A percentile compares a stretch with the other conserved stretches of the same genome.
phyloP scores from a whole-genome alignment of 1,284 basidiomycete species.

The Melampsora americana region DNA sequence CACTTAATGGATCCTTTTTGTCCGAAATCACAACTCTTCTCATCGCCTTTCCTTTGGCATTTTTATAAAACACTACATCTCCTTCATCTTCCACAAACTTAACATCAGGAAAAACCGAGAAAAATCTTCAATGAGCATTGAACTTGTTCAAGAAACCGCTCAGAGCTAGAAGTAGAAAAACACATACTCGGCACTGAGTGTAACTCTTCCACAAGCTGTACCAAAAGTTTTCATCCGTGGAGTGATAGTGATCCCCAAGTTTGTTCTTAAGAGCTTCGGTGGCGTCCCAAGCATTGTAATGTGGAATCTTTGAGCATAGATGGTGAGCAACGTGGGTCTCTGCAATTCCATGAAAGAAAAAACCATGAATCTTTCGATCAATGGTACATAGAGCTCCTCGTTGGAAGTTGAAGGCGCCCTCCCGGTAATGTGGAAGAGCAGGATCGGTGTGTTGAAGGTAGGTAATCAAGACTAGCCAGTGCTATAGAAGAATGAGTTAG shows the following conservation, averaged over 20 bases:
- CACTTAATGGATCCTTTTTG: conserved; percentile 44
- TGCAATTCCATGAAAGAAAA: conserved; percentile 74
- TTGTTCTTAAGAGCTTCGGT: conserved; percentile 53
- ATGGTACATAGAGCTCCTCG: conserved; percentile 91
- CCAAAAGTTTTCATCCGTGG: conserved; percentile 59
- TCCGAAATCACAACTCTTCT: conserved; percentile 60
- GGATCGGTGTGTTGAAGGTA: conserved; percentile 60
- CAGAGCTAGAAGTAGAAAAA: background rate
- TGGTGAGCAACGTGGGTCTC: too few species aligned
- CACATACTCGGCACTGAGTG: conserved; percentile 56
- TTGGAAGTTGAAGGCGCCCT: conserved; percentile 83
- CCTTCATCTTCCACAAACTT: conserved; percentile 89
- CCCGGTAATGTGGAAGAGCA: conserved; percentile 61
- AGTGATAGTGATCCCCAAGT: conserved; percentile 60
- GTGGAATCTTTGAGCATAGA: conserved; percentile 86
- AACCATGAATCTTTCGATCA: conserved; percentile 27
- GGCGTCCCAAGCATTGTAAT: conserved; percentile 70
- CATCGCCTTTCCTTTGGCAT: conserved; percentile 73
- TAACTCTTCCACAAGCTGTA: conserved; percentile 58
- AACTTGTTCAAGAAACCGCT: background rate
- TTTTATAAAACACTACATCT: conserved; percentile 86
- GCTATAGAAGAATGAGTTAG: conserved; percentile 14
- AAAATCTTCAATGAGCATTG: background rate
- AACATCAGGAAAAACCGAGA: too few species aligned
- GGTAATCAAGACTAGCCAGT: conserved; percentile 57